Base-by-base conservation (phyloP, 2,329 filamentous ascomycete genomes). In the Aspergillus phoenicis region DNA sequence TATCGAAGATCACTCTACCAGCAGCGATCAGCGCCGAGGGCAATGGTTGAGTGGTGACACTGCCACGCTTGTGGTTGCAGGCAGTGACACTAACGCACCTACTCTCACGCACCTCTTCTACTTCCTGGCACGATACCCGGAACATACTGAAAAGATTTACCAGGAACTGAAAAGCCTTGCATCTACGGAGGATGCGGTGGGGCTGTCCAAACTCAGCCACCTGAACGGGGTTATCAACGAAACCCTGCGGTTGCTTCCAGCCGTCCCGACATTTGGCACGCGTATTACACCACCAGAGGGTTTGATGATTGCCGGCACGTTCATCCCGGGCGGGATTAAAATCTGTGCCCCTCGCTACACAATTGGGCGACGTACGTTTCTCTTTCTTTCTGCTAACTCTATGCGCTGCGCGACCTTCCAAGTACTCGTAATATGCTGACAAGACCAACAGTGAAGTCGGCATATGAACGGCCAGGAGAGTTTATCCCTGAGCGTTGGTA, bases 401-500 rank as follows among this genome's bases (percentile, higher is more conserved):
- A 28, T 28, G 6, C 6, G 26, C 26, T 28, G 26, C 26, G 2
- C 5, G 26, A 28, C 5, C 26, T 28, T 5, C 26, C 8, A 28
- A 28, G 26, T 7, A 7, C 26, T 7, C 8, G 26, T 28, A 28
- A 28, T 28, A 28, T 28, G 26, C 26, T 28, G 26, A 28, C 26
- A 28, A 28, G 5, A 28, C 26, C 26, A 28, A 11, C 52, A 72
- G 68, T 69, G 45, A 68, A 72, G 33, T 57, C 63, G 3, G 61
- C 62, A 59, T 78, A 73, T 60, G 61, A 58, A 2, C 52, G 67
- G 3, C 75, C 22, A 68, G 11, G 58, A 5, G 62, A 64, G n/a
- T 67, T 65, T 33, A 64, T 66, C 41, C 65, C 64, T n/a, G 65
- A 78, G 57, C 71, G 75, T n/a, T 79, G 76, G 76, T 73, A 68